A percentile compares a stretch with the other conserved stretches of the same genome.
Conservation (phyloP, 331 rosid species). For the Malus hybrid region DNA sequence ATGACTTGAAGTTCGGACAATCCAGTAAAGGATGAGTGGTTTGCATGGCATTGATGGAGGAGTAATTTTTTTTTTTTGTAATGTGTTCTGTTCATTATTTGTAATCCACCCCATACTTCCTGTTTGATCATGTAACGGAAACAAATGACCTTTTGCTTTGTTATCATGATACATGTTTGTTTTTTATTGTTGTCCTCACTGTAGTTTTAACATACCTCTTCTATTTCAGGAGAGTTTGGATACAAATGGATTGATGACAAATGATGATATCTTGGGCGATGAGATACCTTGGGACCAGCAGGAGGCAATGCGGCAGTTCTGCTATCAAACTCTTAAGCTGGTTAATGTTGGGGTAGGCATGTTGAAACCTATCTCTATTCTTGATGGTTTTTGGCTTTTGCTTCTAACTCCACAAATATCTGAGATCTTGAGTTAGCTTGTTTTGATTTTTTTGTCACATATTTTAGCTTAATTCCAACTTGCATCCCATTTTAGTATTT, state of each 20-base stretch:
- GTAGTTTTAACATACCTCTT: conserved; percentile 10
- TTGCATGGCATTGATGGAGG: not conserved
- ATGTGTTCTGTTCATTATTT: not conserved
- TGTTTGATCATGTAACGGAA: not conserved
- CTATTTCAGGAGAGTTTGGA: conserved; percentile 63
- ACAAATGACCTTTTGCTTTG: not conserved
- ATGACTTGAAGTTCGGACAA: not conserved
- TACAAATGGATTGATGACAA: conserved; percentile 50
- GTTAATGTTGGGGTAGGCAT: conserved; percentile 51
- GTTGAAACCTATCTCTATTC: conserved; percentile 12
- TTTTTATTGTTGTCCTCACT: not conserved
- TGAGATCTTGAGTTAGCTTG: not conserved
- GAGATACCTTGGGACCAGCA: conserved; percentile 89
- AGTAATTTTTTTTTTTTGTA: not conserved
- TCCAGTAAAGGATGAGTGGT: not conserved
- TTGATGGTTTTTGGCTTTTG: not conserved
- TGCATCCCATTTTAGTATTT: conserved; percentile 11
- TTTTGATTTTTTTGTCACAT: not conserved
- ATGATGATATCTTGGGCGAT: conserved; percentile 94
- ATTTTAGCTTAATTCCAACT: not conserved
- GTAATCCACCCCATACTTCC: not conserved
- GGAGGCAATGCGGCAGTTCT: conserved; percentile 67
- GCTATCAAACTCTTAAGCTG: conserved; percentile 76
- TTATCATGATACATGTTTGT: not conserved
- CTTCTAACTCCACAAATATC: not conserved